Evolutionary conservation across 371 early-diverging fungal species (phyloP), one percentile per base, ranked within the genome.

Genomic region (Mucor mucedo): DNA sequence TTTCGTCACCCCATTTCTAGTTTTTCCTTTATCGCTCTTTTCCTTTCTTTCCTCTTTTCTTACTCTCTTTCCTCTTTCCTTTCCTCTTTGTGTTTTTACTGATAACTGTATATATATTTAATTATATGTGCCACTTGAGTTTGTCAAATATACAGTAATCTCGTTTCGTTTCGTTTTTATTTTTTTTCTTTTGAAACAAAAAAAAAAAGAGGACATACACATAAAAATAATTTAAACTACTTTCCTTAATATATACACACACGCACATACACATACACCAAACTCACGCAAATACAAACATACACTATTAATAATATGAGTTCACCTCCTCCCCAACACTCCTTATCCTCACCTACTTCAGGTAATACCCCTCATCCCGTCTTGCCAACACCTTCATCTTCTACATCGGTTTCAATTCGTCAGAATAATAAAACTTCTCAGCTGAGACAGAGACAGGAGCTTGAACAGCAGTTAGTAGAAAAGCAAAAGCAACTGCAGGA

Each of bases 301-400:
- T 47, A 47, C 47, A 30, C 21, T 30, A 50, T 28, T 50, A 50
- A 50, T 13, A 29, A 29, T 29, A 69, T 70, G 70, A 70, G 70
- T 48, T 61, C 70, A 54, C 65, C 66, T 57, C 60, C 68, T 66
- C 79, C 76, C 50, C 63, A 70, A 69, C 76, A 77, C 55, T 75
- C 80, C 70, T 72, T 73, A 75, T 75, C 80, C 0, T 69, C 58
- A 49, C 70, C 75, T 32, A 69, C 80, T 6, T 66, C 76, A 16
- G 64, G 60, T 45, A 65, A 63, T 41, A 41, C 47, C 29, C 55
- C 68, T 33, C 62, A 63, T 4, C 75, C 68, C 5, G 70, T 80
- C 27, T 53, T 80, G 55, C 80, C 80, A 29, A 80, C 80, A 16
- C 80, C 80, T 33, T 76, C 79, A 33, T 72, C 71, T 21, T 79